Base-by-base conservation (phyloP, 176 grass and related monocot species). In the Dendrocalamus sinicus region DNA sequence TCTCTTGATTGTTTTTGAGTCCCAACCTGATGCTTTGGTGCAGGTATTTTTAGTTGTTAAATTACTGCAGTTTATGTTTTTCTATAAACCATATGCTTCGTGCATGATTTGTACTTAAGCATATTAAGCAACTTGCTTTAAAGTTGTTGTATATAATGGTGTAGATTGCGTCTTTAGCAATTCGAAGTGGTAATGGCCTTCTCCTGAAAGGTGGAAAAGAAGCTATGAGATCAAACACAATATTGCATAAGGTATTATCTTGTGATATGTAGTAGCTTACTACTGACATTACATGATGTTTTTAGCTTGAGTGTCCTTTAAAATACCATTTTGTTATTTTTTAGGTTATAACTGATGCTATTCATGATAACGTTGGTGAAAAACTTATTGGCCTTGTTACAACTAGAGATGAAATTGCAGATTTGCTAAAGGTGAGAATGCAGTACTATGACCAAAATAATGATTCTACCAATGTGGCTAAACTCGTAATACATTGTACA, bases 191-290 rank as follows among this genome's bases (percentile, higher is more conserved):
- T 47, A 98, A 98, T 37, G 95, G 95, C 17, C 93, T 98, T 88
- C 95, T 98, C 47, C 74, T 98, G 11, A 98, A 98, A 92, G 95
- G 95, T 85, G 95, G 95, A 65, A 98, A 98, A 76, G 95, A 98
- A 88, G 93, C 95, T 48, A 98, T 87, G 83, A 93, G 93, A 90
- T 98, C 95, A 65, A 98, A 98, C 61, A 66, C 85, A 55, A 84
- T 98, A 76, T 86, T 98, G 53, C 95, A 98, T 68, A 93, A 95
- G 95, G 95, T 98, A 80, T 86, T 52, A 71, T 87, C 51, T 83
- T 74, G 51, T 58, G 20, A 17, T 80, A 46, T 65, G 54, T 75
- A 46, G 23, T 39, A 80, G 15, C 20, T 81, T 79, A 12, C n/a
- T 72, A 9, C 84, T 28, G 68, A 20, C 17, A 65, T 86, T 39